These are phyloP conservation scores for Hypoxylon sp. DNA, from an alignment of 2,329 filamentous ascomycete species.

Conservation along the genomic window DNA sequence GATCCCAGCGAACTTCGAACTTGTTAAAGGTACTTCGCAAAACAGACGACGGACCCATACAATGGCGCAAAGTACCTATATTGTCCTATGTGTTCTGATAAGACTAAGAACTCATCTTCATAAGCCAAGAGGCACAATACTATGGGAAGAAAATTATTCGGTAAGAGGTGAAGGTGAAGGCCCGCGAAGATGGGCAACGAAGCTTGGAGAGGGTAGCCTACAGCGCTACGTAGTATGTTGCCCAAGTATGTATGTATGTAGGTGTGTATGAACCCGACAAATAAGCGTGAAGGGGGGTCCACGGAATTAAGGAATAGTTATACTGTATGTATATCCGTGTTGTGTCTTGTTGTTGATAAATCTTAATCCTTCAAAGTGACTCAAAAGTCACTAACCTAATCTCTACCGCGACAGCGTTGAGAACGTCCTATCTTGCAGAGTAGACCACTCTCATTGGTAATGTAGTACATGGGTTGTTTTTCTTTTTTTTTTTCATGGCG, in stretches of 20 bases:
- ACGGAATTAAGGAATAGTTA: slow-evolving; percentile 40
- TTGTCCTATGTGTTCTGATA: not conserved
- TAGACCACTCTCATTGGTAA: slow-evolving; percentile 28
- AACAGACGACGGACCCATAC: slow-evolving; percentile 13
- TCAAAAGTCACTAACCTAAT: no score
- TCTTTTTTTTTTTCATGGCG: slow-evolving; percentile 20
- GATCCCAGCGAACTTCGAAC: slow-evolving; percentile 11
- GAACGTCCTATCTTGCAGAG: slow-evolving; percentile 31
- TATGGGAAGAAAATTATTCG: slow-evolving; percentile 7
- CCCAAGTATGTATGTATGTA: slow-evolving; percentile 11
- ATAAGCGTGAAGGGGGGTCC: slow-evolving; percentile 18
- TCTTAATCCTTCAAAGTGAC: slow-evolving; percentile 39
- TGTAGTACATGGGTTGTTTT: slow-evolving; percentile 22
- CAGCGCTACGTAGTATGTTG: slow-evolving; percentile 19
- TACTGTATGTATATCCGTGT: slow-evolving; percentile 33
- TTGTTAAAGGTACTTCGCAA: slow-evolving; percentile 22
- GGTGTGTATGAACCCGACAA: slow-evolving; percentile 5
- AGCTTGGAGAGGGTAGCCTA: slow-evolving; percentile 19
- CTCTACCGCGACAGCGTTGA: slow-evolving; percentile 11
- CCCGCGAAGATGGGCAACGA: slow-evolving; percentile 1
- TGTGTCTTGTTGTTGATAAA: slow-evolving; percentile 24
- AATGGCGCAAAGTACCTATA: slow-evolving; percentile 15
- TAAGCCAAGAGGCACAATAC: slow-evolving; percentile 16
- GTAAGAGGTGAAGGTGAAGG: slow-evolving; percentile 16
- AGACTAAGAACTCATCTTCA: slow-evolving; percentile 7